phyloP scores from a whole-genome alignment of 208 protist genomes.

The Acanthamoeba royreba region DNA sequence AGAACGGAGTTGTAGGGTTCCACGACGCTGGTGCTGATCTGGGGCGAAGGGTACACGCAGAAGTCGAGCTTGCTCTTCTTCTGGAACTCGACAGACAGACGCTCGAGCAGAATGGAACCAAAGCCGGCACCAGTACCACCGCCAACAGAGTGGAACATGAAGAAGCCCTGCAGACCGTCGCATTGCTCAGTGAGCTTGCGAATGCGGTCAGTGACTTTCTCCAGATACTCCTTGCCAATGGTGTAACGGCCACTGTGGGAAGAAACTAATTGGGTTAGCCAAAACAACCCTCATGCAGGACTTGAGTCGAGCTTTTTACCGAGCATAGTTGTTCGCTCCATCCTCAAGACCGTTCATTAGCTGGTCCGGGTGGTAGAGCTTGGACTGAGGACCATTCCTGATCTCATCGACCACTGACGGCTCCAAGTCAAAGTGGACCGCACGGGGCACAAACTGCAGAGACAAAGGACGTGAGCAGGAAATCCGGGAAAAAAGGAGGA shows the following conservation, averaged over 20 bases:
- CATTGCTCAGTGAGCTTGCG: conserved; percentile 96
- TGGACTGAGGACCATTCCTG: conserved; percentile 88
- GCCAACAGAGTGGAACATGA: conserved; percentile 92
- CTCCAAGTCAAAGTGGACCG: conserved; percentile 95
- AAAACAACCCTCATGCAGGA: not conserved
- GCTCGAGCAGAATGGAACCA: conserved; percentile 92
- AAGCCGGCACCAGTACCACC: conserved; percentile 98
- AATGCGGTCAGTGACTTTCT: conserved; percentile 88
- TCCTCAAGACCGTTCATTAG: conserved; percentile 95
- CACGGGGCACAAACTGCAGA: conserved; percentile 76
- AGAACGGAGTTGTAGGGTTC: conserved; percentile 97
- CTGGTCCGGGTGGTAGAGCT: conserved; percentile 95
- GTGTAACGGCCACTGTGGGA: conserved; percentile 94
- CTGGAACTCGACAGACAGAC: conserved; percentile 95
- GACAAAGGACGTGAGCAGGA: not conserved
- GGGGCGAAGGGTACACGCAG: conserved; percentile 91
- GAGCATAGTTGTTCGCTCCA: conserved; percentile 97
- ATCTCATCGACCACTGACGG: conserved; percentile 95
- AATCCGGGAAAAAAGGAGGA: no score
- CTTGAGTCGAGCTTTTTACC: no score
- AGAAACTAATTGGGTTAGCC: not conserved
- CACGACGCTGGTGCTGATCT: conserved; percentile 92
- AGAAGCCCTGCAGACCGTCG: conserved; percentile 90
- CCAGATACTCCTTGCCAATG: conserved; percentile 95
- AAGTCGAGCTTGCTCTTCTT: conserved; percentile 97